Base-by-base conservation (phyloP, 2,329 filamentous ascomycete species). In the Fusarium duplospermum region DNA sequence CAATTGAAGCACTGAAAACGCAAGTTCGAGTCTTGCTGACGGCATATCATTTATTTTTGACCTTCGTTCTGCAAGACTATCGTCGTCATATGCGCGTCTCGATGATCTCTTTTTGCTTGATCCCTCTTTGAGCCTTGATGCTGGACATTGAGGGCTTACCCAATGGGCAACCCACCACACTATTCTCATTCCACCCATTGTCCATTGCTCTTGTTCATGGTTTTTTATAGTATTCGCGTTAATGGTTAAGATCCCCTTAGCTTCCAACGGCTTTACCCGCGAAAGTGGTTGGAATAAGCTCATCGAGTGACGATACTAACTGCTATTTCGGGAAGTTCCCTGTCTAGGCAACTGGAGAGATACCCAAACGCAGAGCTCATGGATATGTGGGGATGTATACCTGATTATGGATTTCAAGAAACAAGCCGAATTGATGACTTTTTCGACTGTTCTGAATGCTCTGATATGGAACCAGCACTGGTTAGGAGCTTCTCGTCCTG, bases 11-110 rank as follows among this genome's bases (percentile, higher is more conserved):
- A 71, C 73, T 76, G 73, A 62, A 76, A 76, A 76, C 73, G 62
- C 68, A 70, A 73, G 74, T 76, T 76, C 73, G 70, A 75, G 70
- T 76, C 73, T 73, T 70, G 67, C 62, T 73, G 64, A 76, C 64
- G 70, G 73, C 73, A 75, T 52, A 40, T 6, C 1, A 20, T 50
- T 62, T 16, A 6, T 20, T 69, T 74, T 70, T 71, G 52, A 35
- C 14, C 7, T 24, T 33, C 3, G 6, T n/a, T 24, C 7, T 35
- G 3, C 11, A 10, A 4, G 31, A 3, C 31, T 6, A 4, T 56
- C 22, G 7, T 33, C 3, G 8, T 18, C 13, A 56, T 13, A 20
- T 4, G 7, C 1, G 6, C 2, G 18, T 35, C 11, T 22, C 16
- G 11, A 35, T 13, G 13, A 22, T 56, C 13, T 35, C n/a, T 56